A percentile compares a stretch with the other conserved stretches of the same genome.
These are phyloP conservation scores for Cryptosporidium bovis DNA, from an alignment of 169 alveolate genomes.

Conservation along the genomic window DNA sequence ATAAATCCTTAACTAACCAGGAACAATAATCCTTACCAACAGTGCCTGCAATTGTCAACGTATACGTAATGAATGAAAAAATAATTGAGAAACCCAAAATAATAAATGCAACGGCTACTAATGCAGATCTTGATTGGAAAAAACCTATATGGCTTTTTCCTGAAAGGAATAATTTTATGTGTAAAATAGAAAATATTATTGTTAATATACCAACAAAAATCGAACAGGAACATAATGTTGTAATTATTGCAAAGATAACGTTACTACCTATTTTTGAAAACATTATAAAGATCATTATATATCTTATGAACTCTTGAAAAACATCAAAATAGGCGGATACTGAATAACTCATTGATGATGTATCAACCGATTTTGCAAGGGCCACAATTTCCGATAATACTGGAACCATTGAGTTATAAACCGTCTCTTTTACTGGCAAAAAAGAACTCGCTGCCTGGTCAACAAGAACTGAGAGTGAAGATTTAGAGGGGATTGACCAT, in stretches of 20 bases:
- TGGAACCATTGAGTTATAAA: constrained; percentile 49
- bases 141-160: constrained; percentile 55
- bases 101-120: constrained; percentile 65
- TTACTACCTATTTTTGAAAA: constrained; percentile 23
- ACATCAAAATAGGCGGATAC: constrained; percentile 40
- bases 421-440: constrained; percentile 16
- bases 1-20: constrained; percentile 53
- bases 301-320: constrained; percentile 21
- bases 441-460: constrained; percentile 32
- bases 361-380: constrained; percentile 8
- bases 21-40: constrained; percentile 62
- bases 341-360: constrained; percentile 30
- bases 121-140: constrained; percentile 64
- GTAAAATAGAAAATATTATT: constrained; percentile 47
- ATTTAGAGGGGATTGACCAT: constrained; percentile 50
- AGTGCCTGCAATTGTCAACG: constrained; percentile 39
- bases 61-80: constrained; percentile 27
- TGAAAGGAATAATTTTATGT: constrained; percentile 34
- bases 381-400: background rate
- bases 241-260: constrained; percentile 12
- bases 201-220: constrained; percentile 16
- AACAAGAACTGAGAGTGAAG: background rate
- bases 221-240: constrained; percentile 8
- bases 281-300: constrained; percentile 19
- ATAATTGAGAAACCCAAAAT: constrained; percentile 36